Evolutionary conservation across 164 flowering plant species (phyloP).

Genomic region (Chimonanthus praecox): DNA sequence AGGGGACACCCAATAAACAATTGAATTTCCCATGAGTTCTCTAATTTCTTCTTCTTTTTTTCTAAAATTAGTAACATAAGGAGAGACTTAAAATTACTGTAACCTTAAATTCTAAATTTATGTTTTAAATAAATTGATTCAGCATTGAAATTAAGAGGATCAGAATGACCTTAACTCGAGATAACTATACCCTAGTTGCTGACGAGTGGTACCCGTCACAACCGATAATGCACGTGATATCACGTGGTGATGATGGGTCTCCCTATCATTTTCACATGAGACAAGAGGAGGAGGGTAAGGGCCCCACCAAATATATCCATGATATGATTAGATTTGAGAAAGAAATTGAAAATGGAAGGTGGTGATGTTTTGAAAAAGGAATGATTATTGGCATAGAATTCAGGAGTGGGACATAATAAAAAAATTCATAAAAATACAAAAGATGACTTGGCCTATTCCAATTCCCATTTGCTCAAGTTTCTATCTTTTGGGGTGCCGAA

Average conservation of each 20-base stretch:
- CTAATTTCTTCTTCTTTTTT: too few species aligned
- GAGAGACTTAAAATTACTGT: too few species aligned
- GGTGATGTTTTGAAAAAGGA: not conserved
- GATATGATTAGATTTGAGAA: not conserved
- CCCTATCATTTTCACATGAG: not conserved
- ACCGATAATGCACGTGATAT: not conserved
- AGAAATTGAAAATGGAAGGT: not conserved
- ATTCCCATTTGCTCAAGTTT: not conserved
- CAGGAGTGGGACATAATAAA: not conserved
- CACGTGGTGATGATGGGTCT: not conserved
- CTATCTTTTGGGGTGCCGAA: conserved; percentile 1
- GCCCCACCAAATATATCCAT: not conserved
- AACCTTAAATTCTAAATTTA: too few species aligned
- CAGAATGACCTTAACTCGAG: too few species aligned
- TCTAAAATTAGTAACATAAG: too few species aligned
- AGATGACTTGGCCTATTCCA: not conserved
- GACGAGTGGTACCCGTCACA: too few species aligned
- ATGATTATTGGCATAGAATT: conserved; percentile 6
- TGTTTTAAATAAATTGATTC: too few species aligned
- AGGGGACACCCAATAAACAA: too few species aligned
- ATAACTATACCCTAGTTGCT: too few species aligned
- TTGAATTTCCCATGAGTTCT: too few species aligned
- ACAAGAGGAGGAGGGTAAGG: not conserved
- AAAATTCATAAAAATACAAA: not conserved
- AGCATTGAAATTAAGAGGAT: too few species aligned